Evolutionary conservation across 108 stramenopile genomes (phyloP).

Genomic region (Licmophora abbreviata): DNA sequence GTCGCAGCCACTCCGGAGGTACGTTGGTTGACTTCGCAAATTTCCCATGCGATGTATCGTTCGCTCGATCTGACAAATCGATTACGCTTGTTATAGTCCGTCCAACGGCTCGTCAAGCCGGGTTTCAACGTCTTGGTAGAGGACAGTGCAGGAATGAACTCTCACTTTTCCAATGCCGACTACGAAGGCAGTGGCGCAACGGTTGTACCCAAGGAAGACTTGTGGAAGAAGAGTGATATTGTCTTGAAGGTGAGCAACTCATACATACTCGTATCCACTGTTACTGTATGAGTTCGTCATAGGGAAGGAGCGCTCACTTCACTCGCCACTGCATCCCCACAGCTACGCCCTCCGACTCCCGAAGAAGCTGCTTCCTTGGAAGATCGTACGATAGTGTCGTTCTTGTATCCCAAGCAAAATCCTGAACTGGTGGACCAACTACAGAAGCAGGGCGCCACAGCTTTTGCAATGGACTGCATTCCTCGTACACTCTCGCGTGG

Average conservation of each 20-base stretch:
- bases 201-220: slow-evolving; percentile 62
- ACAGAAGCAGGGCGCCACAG: slow-evolving; percentile 86
- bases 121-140: slow-evolving; percentile 80
- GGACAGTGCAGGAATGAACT: slow-evolving; percentile 81
- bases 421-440: slow-evolving; percentile 84
- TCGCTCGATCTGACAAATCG: too few species aligned
- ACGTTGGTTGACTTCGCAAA: too few species aligned
- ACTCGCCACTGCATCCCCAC: background rate
- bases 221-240: slow-evolving; percentile 84
- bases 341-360: slow-evolving; percentile 84
- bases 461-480: slow-evolving; percentile 96
- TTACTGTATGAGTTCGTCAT: background rate
- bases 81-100: too few species aligned
- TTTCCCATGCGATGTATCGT: too few species aligned
- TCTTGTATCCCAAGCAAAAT: slow-evolving; percentile 91
- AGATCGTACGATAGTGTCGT: slow-evolving; percentile 79
- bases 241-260: slow-evolving; percentile 71
- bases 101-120: slow-evolving; percentile 68
- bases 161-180: slow-evolving; percentile 86
- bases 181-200: slow-evolving; percentile 93
- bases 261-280: background rate
- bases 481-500: slow-evolving; percentile 93
- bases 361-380: slow-evolving; percentile 77
- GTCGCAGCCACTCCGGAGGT: slow-evolving; percentile 89
- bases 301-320: background rate